Base-by-base conservation (phyloP, 1,284 basidiomycete species). In the Leccinum subfulvum region DNA sequence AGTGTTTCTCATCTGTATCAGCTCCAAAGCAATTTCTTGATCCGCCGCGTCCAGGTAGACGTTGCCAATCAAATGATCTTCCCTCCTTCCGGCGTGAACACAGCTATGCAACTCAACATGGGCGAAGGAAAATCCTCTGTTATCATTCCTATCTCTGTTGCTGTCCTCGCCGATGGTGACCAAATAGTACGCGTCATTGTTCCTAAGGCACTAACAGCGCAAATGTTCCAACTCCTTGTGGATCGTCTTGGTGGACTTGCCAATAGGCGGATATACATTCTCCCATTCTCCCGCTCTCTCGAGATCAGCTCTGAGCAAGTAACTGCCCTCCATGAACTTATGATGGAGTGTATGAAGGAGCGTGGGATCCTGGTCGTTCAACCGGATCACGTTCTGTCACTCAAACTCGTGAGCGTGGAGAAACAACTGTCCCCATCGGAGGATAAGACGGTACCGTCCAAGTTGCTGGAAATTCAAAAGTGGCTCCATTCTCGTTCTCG, bases 341-440 rank as follows among this genome's bases (percentile, higher is more conserved):
- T 78, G 64, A 61, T 72, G 37, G 69, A 75, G 33, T 84, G 82
- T 63, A 72, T 74, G 59, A 60, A 62, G 7, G 69, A 68, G 30
- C 70, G 78, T 4, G 82, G 83, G 0, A 66, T 85, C 18, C 66
- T 84, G 3, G 69, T 84, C 3, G 69, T 73, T 2, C 82, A 84
- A 60, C 83, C 83, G 0, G 83, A 84, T 58, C 83, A 85, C 54
- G 76, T 83, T 4, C 71, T 84, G 3, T 84, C 83, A 0, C 81
- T 82, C 63, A 75, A 77, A 63, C 73, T 85, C 14, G 80, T 81
- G 75, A 74, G 73, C 0, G 67, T 82, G 16, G 77, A 83, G 49
- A 66, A 64, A 28, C 66, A 71, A 51, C 39, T 76, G 3, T 10
- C 39, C 4, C 16, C 16, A 41, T 41, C 16, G 14, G 9, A 41